A percentile compares a stretch with the other conserved stretches of the same genome.
phyloP scores from a whole-genome alignment of 2,329 filamentous ascomycete genomes.

The Huntiella moniliformis region DNA sequence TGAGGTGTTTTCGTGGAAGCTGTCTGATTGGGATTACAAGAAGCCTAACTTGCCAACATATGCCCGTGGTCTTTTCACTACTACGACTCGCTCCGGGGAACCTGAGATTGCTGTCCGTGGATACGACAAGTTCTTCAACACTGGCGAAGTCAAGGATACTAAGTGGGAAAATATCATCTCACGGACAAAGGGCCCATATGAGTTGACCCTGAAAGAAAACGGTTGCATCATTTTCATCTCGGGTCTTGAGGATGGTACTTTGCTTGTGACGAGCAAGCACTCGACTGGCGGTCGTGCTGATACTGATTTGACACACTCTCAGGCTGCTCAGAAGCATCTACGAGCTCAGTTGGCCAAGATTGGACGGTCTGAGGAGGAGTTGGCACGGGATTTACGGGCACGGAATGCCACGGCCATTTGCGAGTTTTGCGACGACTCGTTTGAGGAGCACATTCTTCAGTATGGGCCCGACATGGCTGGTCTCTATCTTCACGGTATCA shows the following conservation, averaged over 20 bases:
- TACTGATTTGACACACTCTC: slow-evolving; percentile 58
- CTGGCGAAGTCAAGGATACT: slow-evolving; percentile 63
- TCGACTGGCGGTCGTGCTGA: slow-evolving; percentile 71
- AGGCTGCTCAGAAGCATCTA: slow-evolving; percentile 64
- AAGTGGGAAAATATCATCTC: slow-evolving; percentile 62
- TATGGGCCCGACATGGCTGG: slow-evolving; percentile 71
- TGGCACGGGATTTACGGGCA: slow-evolving; percentile 54
- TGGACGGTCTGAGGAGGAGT: slow-evolving; percentile 59
- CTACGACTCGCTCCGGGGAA: slow-evolving; percentile 35
- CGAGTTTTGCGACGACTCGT: slow-evolving; percentile 86
- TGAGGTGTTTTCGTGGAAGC: slow-evolving; percentile 74
- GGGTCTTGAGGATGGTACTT: slow-evolving; percentile 69
- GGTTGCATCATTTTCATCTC: slow-evolving; percentile 98
- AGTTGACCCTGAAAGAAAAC: slow-evolving; percentile 93
- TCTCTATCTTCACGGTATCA: slow-evolving; percentile 88
- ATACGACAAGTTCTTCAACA: slow-evolving; percentile 99
- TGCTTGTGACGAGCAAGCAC: slow-evolving; percentile 97
- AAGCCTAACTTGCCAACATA: slow-evolving; percentile 70
- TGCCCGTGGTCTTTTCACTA: slow-evolving; percentile 85
- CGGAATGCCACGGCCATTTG: slow-evolving; percentile 90
- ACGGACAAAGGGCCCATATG: slow-evolving; percentile 72
- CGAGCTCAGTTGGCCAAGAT: slow-evolving; percentile 59
- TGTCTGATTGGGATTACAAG: slow-evolving; percentile 95
- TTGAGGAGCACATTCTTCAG: slow-evolving; percentile 90
- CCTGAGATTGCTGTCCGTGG: slow-evolving; percentile 71